Conservation (phyloP, 1,284 basidiomycete species). For the Ustilago vetiveriae region DNA sequence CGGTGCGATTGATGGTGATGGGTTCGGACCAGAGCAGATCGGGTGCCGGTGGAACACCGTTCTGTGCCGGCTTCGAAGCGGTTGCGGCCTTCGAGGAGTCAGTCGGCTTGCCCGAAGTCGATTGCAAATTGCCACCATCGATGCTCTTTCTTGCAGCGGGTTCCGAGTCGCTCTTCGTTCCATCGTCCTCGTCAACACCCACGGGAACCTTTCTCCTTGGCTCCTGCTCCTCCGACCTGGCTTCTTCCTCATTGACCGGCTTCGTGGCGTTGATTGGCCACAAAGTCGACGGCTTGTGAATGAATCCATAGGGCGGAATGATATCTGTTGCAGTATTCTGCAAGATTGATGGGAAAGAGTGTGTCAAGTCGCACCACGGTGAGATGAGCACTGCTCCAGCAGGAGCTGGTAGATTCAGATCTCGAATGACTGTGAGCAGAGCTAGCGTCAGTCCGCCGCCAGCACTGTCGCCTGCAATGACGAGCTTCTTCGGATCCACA, state of each 20-base stretch:
- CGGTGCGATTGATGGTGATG: slow-evolving; percentile 34
- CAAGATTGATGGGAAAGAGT: slow-evolving; percentile 89
- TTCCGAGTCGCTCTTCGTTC: slow-evolving; percentile 9
- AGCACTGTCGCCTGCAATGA: slow-evolving; percentile 88
- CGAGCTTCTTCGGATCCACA: slow-evolving; percentile 82
- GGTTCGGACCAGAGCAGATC: slow-evolving; percentile 51
- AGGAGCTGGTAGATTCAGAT: slow-evolving; percentile 81
- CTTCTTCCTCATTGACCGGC: slow-evolving; percentile 9
- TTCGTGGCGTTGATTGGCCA: slow-evolving; percentile 58
- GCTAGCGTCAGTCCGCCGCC: slow-evolving; percentile 88
- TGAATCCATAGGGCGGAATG: slow-evolving; percentile 70
- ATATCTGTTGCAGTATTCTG: slow-evolving; percentile 81
- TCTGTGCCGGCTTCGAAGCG: background rate
- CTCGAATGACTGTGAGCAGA: slow-evolving; percentile 89
- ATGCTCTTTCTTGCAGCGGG: slow-evolving; percentile 27
- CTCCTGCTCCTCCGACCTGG: slow-evolving; percentile 3
- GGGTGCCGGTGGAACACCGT: slow-evolving; percentile 36
- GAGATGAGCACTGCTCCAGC: slow-evolving; percentile 70
- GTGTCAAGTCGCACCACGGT: slow-evolving; percentile 88
- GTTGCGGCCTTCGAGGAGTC: background rate
- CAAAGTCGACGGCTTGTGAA: slow-evolving; percentile 64
- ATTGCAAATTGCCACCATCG: slow-evolving; percentile 17
- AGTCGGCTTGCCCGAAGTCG: background rate
- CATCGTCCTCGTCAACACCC: slow-evolving; percentile 21
- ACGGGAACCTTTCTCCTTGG: slow-evolving; percentile 28